Conservation (phyloP, 2,329 filamentous ascomycete genomes). For the Chaetomiaceae sp. region DNA sequence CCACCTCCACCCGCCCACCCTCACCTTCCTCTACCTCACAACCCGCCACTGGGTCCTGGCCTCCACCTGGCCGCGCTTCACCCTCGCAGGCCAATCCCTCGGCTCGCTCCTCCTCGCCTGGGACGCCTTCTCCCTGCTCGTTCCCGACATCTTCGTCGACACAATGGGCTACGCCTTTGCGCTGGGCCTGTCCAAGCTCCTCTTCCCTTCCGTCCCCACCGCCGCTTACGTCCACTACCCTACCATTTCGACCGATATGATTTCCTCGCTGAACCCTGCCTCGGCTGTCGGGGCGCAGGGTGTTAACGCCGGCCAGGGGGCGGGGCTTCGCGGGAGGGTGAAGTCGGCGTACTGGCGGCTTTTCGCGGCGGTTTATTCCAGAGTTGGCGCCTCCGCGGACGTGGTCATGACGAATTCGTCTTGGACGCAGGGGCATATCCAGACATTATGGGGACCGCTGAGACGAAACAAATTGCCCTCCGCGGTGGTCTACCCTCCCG, state of each 20-base stretch:
- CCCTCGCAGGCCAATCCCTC: conserved; percentile 86
- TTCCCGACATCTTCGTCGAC: conserved; percentile 91
- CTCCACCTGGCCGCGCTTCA: conserved; percentile 86
- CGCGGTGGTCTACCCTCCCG: conserved; percentile 83
- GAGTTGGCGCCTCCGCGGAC: conserved; percentile 78
- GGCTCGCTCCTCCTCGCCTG: conserved; percentile 84
- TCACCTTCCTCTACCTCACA: conserved; percentile 86
- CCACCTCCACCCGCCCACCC: conserved; percentile 71
- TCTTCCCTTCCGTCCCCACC: conserved; percentile 78
- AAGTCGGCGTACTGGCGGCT: conserved; percentile 84
- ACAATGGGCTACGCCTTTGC: conserved; percentile 98
- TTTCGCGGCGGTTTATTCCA: conserved; percentile 79
- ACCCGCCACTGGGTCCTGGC: conserved; percentile 82
- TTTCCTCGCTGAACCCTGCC: conserved; percentile 69
- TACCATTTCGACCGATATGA: conserved; percentile 97
- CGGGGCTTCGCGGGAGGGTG: conserved; percentile 61
- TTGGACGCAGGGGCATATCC: conserved; percentile 86
- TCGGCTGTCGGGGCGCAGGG: conserved; percentile 59
- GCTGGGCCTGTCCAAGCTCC: conserved; percentile 72
- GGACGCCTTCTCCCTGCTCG: conserved; percentile 87
- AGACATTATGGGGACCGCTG: conserved; percentile 68
- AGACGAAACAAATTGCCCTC: conserved; percentile 34
- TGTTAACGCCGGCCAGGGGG: conserved; percentile 78
- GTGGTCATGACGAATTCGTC: conserved; percentile 96
- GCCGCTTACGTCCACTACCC: conserved; percentile 97